phyloP scores from a whole-genome alignment of 129 eudicot genomes.

The Helichrysum umbraculigerum region DNA sequence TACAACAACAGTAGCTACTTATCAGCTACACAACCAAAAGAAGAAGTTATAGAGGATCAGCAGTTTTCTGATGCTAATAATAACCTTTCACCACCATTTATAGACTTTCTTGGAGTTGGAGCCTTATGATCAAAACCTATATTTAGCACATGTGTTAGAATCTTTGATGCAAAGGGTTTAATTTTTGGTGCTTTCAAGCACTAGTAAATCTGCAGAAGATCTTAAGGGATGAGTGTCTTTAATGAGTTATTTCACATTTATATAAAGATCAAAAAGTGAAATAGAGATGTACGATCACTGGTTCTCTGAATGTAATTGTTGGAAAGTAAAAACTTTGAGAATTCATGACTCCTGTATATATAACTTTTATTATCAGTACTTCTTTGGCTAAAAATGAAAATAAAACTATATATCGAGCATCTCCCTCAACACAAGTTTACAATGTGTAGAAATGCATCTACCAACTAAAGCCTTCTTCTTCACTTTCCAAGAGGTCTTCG shows the following conservation, averaged over 20 bases:
- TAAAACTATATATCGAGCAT: too few relatives aligned
- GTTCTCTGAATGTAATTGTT: not conserved
- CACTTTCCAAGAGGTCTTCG: too few relatives aligned
- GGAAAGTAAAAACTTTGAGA: too few relatives aligned
- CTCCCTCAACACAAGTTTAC: too few relatives aligned
- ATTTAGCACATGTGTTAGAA: not conserved
- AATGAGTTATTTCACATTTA: constrained; percentile 24
- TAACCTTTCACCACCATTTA: constrained; percentile 58
- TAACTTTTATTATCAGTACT: too few relatives aligned
- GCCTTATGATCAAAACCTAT: constrained; percentile 44
- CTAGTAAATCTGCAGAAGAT: constrained; percentile 30
- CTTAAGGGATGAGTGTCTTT: constrained; percentile 29
- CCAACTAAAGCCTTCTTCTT: too few relatives aligned
- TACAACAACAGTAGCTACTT: constrained; percentile 26
- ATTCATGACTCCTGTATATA: too few relatives aligned
- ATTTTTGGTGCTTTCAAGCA: too few relatives aligned
- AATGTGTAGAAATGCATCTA: too few relatives aligned
- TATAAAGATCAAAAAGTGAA: not conserved
- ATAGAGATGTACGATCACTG: not conserved
- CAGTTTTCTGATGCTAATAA: constrained; percentile 30
- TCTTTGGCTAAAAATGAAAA: too few relatives aligned
- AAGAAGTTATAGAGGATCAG: constrained; percentile 41
- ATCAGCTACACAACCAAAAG: constrained; percentile 23
- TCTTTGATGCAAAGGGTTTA: constrained; percentile 1
- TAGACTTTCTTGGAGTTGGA: constrained; percentile 99